Conservation (phyloP, 1,284 basidiomycete genomes). For the Amylostereum chailletii region DNA sequence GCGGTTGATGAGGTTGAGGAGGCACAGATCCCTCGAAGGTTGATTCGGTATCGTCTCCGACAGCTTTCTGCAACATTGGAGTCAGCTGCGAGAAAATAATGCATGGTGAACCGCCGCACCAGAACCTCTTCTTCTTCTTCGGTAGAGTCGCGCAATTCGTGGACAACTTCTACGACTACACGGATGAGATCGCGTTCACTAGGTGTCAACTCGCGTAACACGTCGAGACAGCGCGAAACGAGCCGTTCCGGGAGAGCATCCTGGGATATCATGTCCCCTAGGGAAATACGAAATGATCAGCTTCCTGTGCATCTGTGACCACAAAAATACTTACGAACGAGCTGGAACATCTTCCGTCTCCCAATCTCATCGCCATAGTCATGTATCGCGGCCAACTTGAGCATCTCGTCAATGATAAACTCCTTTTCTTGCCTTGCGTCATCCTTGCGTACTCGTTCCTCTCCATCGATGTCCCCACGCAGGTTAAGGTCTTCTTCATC, state of each 20-base stretch:
- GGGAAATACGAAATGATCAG: constrained; percentile 1
- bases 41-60: constrained; percentile 26
- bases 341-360: constrained; percentile 82
- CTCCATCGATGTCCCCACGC: constrained; percentile 25
- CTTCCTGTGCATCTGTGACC: not conserved
- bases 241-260: constrained; percentile 72
- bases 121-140: constrained; percentile 32
- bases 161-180: constrained; percentile 89
- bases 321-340: constrained; percentile 56
- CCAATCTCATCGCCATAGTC: constrained; percentile 97
- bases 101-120: too few species aligned
- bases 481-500: constrained; percentile 27
- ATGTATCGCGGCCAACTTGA: constrained; percentile 27
- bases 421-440: constrained; percentile 20
- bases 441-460: constrained; percentile 28
- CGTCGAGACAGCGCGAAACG: constrained; percentile 79
- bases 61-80: constrained; percentile 1
- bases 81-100: too few species aligned
- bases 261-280: constrained; percentile 84
- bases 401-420: not conserved
- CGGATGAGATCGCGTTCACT: constrained; percentile 89
- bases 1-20: constrained; percentile 20
- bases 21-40: constrained; percentile 26
- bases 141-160: constrained; percentile 69
- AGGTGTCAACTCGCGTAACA: constrained; percentile 77